Evolutionary conservation across 805 yeast genomes (phyloP), one percentile per base, ranked within the genome.

Genomic region (Tetrapisispora arboricola): DNA sequence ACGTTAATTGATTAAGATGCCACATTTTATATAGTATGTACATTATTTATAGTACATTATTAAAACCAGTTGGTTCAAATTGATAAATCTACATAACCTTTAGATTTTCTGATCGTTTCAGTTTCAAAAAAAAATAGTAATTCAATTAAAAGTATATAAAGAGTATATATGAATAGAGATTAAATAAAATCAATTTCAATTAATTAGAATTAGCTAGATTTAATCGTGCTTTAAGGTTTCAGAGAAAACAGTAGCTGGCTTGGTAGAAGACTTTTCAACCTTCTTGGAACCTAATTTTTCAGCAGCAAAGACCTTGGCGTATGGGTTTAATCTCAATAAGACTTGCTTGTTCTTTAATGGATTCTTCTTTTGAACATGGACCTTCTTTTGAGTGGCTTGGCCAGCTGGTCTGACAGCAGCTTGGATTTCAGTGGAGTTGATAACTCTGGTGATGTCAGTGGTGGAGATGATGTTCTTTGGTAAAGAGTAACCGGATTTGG

Each of bases 311-410:
- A 90, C 94, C 83, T 85, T 86, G 63, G 98, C 97, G 81, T 92
- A 92, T 59, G 99, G 99, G 95, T 92, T 92, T 72, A 92, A 83
- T 79, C 96, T 86, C 71, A 87, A 80, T 69, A 87, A 73, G 64
- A 88, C 90, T 76, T 86, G 95, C 81, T 86, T 88, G 96, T 92
- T 92, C 92, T 86, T 90, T 70, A 87, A 82, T 72, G 96, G 94
- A 88, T 85, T 90, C 90, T 87, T 88, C 96, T 92, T 92, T 72
- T 80, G 80, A 68, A 85, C 94, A 79, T 84, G 86, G 56, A 86
- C 69, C 72, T 94, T 84, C 88, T 88, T 86, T 71, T 84, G 88
- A 66, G 80, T 73, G 63, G 92, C 73, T 71, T 83, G 92, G 64
- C 95, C 95, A 68, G 96, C 94, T 67, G 95, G 86, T 77, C 90